Percentiles rank a stretch among this genome's conserved stretches.
Evolutionary conservation across 306 rosid genomes (phyloP).

Genomic region (Casuarina cunninghamiana): DNA sequence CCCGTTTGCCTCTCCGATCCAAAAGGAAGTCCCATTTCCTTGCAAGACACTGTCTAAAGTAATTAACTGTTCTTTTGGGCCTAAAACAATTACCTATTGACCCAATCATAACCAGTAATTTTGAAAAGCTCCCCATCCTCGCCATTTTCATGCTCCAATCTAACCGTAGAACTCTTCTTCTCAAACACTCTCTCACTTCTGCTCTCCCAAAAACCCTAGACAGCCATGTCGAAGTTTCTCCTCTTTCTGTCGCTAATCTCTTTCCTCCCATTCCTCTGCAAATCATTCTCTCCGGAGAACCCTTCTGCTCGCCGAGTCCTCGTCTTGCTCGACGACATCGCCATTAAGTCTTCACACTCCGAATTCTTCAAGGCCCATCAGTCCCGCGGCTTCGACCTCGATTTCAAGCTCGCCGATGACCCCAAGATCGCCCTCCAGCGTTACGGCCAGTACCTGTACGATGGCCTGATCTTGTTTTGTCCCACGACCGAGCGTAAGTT

Average conservation of each 20-base stretch:
- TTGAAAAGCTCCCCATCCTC: background rate
- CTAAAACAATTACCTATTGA: no score
- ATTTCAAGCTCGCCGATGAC: conserved; percentile 90
- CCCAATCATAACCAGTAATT: background rate
- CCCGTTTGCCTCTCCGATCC: no score
- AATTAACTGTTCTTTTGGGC: no score
- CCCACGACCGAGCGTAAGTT: conserved; percentile 86
- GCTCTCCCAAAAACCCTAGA: conserved; percentile 20
- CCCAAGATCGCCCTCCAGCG: conserved; percentile 78
- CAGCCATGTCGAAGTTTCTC: conserved; percentile 67
- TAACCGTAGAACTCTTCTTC: conserved; percentile 11
- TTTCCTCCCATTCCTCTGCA: conserved; percentile 56
- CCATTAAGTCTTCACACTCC: conserved; percentile 86
- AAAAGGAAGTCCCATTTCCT: no score
- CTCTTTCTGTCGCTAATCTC: conserved; percentile 52
- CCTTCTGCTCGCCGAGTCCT: conserved; percentile 81
- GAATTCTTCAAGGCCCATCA: conserved; percentile 74
- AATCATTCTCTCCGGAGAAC: conserved; percentile 64
- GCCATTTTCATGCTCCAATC: background rate
- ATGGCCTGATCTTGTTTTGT: conserved; percentile 70
- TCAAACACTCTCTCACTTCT: background rate
- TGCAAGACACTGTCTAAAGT: no score
- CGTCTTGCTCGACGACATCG: conserved; percentile 82
- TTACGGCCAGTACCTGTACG: conserved; percentile 83
- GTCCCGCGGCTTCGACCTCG: conserved; percentile 91